A percentile compares a stretch with the other conserved stretches of the same genome.
phyloP scores from a whole-genome alignment of 345 rosid species.

The Citrus hindsii region DNA sequence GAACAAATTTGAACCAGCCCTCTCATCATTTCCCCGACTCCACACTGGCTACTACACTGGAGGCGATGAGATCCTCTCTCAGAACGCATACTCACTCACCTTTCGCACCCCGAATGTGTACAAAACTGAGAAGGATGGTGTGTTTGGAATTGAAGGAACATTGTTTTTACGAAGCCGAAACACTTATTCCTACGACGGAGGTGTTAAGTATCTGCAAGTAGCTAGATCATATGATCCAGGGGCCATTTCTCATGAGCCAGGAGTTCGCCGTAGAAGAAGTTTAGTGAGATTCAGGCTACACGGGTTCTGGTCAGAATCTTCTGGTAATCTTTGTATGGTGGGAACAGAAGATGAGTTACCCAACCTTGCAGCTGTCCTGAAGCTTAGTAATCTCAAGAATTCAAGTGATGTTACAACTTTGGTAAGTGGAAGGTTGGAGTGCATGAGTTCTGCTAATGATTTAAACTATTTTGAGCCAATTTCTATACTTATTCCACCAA shows the following conservation, averaged over 20 bases:
- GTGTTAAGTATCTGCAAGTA: background rate
- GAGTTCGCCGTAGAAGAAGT: background rate
- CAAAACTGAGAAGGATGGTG: slow-evolving; percentile 13
- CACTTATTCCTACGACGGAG: background rate
- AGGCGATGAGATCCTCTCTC: background rate
- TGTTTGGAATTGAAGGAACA: slow-evolving; percentile 19
- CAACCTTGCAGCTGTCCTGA: slow-evolving; percentile 30
- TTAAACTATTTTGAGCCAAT: slow-evolving; percentile 31
- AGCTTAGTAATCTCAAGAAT: slow-evolving; percentile 34
- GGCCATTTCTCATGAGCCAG: background rate
- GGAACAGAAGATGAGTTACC: slow-evolving; percentile 26
- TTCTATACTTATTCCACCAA: slow-evolving; percentile 39
- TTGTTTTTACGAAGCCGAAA: background rate
- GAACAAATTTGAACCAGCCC: background rate
- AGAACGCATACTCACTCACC: background rate
- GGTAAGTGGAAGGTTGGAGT: slow-evolving; percentile 43
- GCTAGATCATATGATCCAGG: background rate
- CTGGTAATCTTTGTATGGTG: slow-evolving; percentile 52
- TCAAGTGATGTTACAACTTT: slow-evolving; percentile 29
- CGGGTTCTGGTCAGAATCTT: slow-evolving; percentile 47
- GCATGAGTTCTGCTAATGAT: slow-evolving; percentile 21
- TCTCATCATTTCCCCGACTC: background rate
- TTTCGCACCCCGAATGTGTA: background rate
- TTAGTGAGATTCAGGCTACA: slow-evolving; percentile 23
- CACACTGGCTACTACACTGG: slow-evolving; percentile 21